A percentile compares a stretch with the other conserved stretches of the same genome.
phyloP scores from a whole-genome alignment of 2,329 filamentous ascomycete genomes.

The Torrubiella hemipterigena region DNA sequence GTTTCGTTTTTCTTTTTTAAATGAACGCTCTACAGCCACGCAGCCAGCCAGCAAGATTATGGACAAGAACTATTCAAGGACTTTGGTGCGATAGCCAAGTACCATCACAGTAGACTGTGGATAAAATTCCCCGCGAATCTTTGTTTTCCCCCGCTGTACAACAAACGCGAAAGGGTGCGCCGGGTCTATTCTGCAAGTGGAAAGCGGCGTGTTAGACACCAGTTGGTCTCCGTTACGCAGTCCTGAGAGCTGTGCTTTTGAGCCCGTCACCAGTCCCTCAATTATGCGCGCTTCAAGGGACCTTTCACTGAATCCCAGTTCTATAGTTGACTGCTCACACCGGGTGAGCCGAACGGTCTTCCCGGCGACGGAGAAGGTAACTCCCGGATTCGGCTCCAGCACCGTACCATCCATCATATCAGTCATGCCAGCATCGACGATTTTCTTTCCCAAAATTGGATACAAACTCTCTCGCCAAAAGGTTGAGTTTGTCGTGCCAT shows the following conservation, averaged over 20 bases:
- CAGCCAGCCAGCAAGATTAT: too few species aligned
- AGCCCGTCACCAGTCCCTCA: conserved; percentile 1
- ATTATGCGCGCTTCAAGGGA: background rate
- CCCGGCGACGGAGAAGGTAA: background rate
- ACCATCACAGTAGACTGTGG: too few species aligned
- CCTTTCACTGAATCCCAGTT: background rate
- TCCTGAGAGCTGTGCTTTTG: background rate
- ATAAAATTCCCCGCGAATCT: too few species aligned
- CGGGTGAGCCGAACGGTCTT: background rate
- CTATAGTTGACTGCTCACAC: background rate
- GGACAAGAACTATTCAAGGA: too few species aligned
- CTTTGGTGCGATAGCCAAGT: too few species aligned
- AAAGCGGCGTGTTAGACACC: too few species aligned
- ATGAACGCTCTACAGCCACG: too few species aligned
- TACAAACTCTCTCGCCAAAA: background rate
- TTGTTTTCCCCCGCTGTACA: too few species aligned
- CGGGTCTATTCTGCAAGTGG: too few species aligned
- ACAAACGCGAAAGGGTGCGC: too few species aligned
- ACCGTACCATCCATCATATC: background rate
- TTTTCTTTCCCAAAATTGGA: background rate
- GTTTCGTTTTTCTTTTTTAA: too few species aligned
- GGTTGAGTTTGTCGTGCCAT: background rate
- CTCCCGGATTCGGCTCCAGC: background rate
- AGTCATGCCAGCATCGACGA: background rate
- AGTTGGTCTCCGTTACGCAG: conserved; percentile 1